Evolutionary conservation across 306 rosid genomes (phyloP), one percentile per base, ranked within the genome.

Genomic region (Sindora glabra): DNA sequence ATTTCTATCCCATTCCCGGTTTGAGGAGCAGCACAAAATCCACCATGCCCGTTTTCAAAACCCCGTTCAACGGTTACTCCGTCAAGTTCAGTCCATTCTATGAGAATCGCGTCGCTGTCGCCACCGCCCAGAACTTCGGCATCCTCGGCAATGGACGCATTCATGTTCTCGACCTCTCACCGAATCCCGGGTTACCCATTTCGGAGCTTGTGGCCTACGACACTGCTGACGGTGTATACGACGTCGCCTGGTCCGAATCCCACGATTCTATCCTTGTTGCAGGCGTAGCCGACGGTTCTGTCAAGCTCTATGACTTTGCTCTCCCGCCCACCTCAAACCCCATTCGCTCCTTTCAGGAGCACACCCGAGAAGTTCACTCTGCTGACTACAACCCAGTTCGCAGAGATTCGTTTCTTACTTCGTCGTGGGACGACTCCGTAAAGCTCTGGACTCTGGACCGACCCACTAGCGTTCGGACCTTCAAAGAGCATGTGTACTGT

Each of bases 81-180:
- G 96, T 92, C 49, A 92, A 79, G 71, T 92, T 92, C 83, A 92
- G 98, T 64, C 98, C 96, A 0, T 92, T 92, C 83, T 88, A 85
- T 72, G 96, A 92, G 65, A 76, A 87, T 48, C 95, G 96, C 18
- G 37, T 92, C 23, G 98, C 96, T 66, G 98, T 92, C 38, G 95
- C 96, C 78, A 88, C 98, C 66, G 70, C 96, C 30, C 94, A 89
- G 59, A 92, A 92, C 77, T 92, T 86, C 54, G 99, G 99, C 39
- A 92, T 92, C 85, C 86, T 92, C 25, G 96, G 96, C 48, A 92
- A 92, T 56, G 96, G 99, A 44, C 95, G 99, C 34, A 61, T 92
- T 56, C 99, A 88, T 73, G 83, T 92, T 58, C 89, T 92, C 67
- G 83, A 84, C 52, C 81, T 88, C 72, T 67, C 92, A 18, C 66